Percentiles rank a stretch among this genome's conserved stretches.
phyloP scores from a whole-genome alignment of 352 stramenopile genomes.

The Pythium rishiriense region DNA sequence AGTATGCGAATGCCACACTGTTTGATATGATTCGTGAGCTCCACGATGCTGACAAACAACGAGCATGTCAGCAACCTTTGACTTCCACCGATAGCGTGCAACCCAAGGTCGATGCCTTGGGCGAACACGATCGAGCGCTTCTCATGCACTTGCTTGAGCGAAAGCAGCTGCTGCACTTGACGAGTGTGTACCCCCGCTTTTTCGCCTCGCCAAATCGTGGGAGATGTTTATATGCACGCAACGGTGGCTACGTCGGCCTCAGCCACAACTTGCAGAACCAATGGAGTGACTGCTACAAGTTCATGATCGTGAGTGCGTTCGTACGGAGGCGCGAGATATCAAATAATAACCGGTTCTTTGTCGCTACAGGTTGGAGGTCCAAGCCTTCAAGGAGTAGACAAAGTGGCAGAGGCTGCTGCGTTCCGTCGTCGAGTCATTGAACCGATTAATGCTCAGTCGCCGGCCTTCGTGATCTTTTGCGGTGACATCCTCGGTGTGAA shows the following conservation, averaged over 20 bases:
- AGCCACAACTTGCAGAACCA: slow-evolving; percentile 77
- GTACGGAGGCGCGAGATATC: not conserved
- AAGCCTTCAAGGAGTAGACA: not conserved
- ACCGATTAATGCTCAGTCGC: slow-evolving; percentile 47
- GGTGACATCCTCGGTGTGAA: slow-evolving; percentile 57
- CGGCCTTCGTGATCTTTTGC: slow-evolving; percentile 68
- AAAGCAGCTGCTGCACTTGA: slow-evolving; percentile 68
- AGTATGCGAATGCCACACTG: slow-evolving; percentile 46
- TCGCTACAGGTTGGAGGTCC: slow-evolving; percentile 41
- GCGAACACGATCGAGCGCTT: slow-evolving; percentile 33
- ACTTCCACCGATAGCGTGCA: slow-evolving; percentile 43
- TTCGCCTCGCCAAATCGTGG: slow-evolving; percentile 49
- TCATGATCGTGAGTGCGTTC: slow-evolving; percentile 43
- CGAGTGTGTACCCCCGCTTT: slow-evolving; percentile 75
- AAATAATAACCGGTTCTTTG: not conserved
- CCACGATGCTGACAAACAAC: slow-evolving; percentile 37
- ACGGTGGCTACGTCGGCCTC: slow-evolving; percentile 59
- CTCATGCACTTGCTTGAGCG: slow-evolving; percentile 83
- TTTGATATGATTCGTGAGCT: slow-evolving; percentile 53
- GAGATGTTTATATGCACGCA: slow-evolving; percentile 57
- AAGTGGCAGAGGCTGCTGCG: slow-evolving; percentile 24
- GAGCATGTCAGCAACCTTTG: slow-evolving; percentile 23
- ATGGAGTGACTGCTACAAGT: slow-evolving; percentile 65
- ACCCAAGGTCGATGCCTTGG: slow-evolving; percentile 38
- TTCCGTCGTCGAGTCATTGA: slow-evolving; percentile 49